Conservation (phyloP, 2,329 filamentous ascomycete species). For the Knoxdaviesia capensis region DNA sequence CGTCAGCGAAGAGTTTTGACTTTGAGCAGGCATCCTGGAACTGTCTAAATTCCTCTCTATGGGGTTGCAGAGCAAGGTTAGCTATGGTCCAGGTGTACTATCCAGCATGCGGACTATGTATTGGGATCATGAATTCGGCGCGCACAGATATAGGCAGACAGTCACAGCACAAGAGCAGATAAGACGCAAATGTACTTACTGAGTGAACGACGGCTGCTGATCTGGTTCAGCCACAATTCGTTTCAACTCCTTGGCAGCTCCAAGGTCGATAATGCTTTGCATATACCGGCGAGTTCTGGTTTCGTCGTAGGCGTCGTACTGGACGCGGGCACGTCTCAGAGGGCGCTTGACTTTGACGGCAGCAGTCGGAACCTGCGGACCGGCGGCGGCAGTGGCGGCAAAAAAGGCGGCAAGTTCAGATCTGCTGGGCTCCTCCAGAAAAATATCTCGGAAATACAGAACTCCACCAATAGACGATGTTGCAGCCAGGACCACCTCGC, state of each 20-base stretch:
- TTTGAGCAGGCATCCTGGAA: conserved; percentile 19
- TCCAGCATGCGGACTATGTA: too few relatives aligned
- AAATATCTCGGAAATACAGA: conserved; percentile 35
- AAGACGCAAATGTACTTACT: conserved; percentile 7
- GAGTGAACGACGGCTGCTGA: conserved; percentile 17
- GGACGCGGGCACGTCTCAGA: conserved; percentile 23
- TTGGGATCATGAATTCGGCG: not conserved
- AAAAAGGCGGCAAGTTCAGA: conserved; percentile 36
- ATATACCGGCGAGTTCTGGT: conserved; percentile 12
- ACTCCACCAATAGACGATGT: conserved; percentile 7
- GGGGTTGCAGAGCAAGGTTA: not conserved
- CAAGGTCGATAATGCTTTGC: conserved; percentile 18
- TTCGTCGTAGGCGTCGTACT: conserved; percentile 19
- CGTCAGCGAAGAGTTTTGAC: conserved; percentile 24
- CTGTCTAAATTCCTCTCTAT: conserved; percentile 17
- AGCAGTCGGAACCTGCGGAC: conserved; percentile 17
- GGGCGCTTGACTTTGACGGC: conserved; percentile 11
- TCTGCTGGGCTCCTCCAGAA: conserved; percentile 41
- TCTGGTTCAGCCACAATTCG: conserved; percentile 7
- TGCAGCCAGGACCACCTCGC: conserved; percentile 16
- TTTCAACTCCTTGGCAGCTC: conserved; percentile 5
- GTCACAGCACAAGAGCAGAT: not conserved
- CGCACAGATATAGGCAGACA: not conserved
- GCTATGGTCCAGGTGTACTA: not conserved
- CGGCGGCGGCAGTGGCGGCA: conserved; percentile 33